phyloP scores from a whole-genome alignment of 352 stramenopile species.

The Pythium periplocum region DNA sequence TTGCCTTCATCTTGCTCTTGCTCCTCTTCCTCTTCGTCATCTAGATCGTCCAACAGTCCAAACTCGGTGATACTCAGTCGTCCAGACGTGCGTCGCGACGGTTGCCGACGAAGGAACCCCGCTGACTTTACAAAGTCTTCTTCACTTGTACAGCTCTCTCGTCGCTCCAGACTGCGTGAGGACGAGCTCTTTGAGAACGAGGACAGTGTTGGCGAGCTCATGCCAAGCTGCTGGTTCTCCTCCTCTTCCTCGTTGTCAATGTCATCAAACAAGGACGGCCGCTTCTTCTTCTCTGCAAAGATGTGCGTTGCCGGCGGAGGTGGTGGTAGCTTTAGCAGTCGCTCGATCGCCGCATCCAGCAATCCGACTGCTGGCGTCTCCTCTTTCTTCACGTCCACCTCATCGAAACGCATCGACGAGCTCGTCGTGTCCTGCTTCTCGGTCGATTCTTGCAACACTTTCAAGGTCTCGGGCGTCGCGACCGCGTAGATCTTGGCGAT shows the following conservation, averaged over 20 bases:
- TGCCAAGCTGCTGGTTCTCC: conserved; percentile 19
- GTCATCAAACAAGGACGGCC: conserved; percentile 18
- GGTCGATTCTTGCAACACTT: background rate
- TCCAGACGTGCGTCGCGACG: conserved; percentile 48
- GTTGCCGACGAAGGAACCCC: conserved; percentile 50
- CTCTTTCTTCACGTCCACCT: too few species aligned
- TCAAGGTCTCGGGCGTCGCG: conserved; percentile 9
- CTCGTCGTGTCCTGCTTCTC: too few species aligned
- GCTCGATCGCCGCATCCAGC: conserved; percentile 35
- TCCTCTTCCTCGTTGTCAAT: conserved; percentile 10
- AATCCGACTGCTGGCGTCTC: background rate
- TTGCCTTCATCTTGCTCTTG: conserved; percentile 11
- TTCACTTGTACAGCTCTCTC: conserved; percentile 49
- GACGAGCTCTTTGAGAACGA: conserved; percentile 21
- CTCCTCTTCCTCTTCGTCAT: conserved; percentile 15
- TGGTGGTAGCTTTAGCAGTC: conserved; percentile 31
- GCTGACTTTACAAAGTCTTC: conserved; percentile 60
- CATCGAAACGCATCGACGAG: too few species aligned
- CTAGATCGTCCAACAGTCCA: conserved; percentile 48
- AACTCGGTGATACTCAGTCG: conserved; percentile 74
- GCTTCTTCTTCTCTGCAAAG: too few species aligned
- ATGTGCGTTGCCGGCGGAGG: background rate
- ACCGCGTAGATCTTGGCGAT: conserved; percentile 76
- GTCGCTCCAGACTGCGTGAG: conserved; percentile 34
- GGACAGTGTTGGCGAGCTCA: conserved; percentile 20